These are phyloP conservation scores for Naganishia liquefaciens DNA, from an alignment of 1,284 basidiomycete genomes.

Conservation along the genomic window DNA sequence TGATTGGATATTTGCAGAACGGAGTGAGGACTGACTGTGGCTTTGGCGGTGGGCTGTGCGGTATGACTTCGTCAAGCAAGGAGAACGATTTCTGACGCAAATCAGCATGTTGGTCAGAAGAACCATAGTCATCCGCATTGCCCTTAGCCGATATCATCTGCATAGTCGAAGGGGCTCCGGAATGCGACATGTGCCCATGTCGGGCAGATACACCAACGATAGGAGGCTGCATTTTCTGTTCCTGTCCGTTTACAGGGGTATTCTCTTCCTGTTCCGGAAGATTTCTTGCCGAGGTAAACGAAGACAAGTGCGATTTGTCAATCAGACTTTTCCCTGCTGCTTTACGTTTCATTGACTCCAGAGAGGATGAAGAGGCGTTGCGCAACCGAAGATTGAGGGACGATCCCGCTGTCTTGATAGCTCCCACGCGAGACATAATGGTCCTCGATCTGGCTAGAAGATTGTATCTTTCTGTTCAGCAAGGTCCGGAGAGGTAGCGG, in stretches of 20 bases:
- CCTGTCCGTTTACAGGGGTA: no score
- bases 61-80: neutral
- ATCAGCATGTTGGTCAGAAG: no score
- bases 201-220: conserved; percentile 4
- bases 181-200: conserved; percentile 17
- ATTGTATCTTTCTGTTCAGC: neutral
- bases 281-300: neutral
- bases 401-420: conserved; percentile 13
- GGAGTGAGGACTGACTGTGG: neutral
- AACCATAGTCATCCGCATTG: no score
- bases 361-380: conserved; percentile 13
- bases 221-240: neutral
- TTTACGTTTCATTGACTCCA: conserved; percentile 11
- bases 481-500: neutral
- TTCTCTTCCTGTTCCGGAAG: neutral
- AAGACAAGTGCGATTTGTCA: neutral
- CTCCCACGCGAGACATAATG: conserved; percentile 7
- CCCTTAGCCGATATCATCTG: conserved; percentile 3
- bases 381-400: conserved; percentile 14
- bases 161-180: conserved; percentile 6
- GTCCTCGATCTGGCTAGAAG: conserved; percentile 1
- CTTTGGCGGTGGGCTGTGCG: neutral
- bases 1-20: conserved; percentile 19
- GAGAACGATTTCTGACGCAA: no score
- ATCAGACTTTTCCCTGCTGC: neutral